These are phyloP conservation scores for Termitomyces sp. DNA, from an alignment of 768 basidiomycete species.

Conservation along the genomic window DNA sequence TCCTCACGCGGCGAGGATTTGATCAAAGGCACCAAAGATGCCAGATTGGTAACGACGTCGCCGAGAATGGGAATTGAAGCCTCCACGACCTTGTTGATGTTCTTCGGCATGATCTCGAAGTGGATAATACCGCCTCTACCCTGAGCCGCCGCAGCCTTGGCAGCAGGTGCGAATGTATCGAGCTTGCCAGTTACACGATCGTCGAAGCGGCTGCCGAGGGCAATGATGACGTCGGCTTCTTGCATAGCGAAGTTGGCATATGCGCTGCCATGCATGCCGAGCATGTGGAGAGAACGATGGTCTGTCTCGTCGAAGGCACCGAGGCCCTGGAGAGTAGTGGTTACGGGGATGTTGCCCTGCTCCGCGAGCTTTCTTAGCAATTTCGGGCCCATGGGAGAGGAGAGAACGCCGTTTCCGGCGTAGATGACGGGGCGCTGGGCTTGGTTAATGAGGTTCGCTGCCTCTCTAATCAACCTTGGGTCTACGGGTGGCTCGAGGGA, in stretches of 20 bases:
- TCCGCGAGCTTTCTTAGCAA: conserved; percentile 76
- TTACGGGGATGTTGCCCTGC: conserved; percentile 93
- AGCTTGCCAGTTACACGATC: conserved; percentile 96
- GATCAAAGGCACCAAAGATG: conserved; percentile 78
- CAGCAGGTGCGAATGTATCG: conserved; percentile 87
- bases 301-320: conserved; percentile 93
- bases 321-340: conserved; percentile 93
- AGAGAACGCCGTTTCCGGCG: conserved; percentile 87
- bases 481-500: conserved; percentile 58
- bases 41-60: conserved; percentile 85
- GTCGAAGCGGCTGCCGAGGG: conserved; percentile 94
- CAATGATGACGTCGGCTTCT: conserved; percentile 95
- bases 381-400: conserved; percentile 75
- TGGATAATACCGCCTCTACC: conserved; percentile 97
- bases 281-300: conserved; percentile 88
- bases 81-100: conserved; percentile 97
- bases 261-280: conserved; percentile 97
- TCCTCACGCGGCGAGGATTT: conserved; percentile 55
- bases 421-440: conserved; percentile 91
- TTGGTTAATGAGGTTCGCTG: conserved; percentile 88
- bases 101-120: conserved; percentile 98
- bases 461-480: conserved; percentile 65
- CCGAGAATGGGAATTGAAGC: conserved; percentile 93
- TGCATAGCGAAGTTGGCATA: conserved; percentile 99
- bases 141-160: conserved; percentile 76